Conservation (phyloP, 2,329 filamentous ascomycete genomes). For the Penicillium hesseltinei region DNA sequence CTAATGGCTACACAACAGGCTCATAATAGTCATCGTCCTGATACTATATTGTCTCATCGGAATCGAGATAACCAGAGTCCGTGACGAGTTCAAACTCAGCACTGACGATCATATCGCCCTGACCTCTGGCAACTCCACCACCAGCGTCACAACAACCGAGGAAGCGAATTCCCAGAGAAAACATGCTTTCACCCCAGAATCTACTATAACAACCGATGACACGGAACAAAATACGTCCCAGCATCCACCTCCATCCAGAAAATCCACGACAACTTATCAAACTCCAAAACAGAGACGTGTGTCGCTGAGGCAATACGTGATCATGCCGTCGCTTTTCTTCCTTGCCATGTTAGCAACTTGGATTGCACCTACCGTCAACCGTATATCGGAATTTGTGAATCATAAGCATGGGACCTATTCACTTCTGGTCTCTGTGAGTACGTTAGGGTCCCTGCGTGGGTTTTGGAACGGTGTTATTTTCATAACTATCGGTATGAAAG, state of each 20-base stretch:
- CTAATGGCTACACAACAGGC: slow-evolving; percentile 19
- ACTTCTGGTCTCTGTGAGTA: slow-evolving; percentile 34
- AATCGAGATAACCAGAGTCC: slow-evolving; percentile 33
- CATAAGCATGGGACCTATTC: slow-evolving; percentile 29
- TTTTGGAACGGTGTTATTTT: slow-evolving; percentile 44
- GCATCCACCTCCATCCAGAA: neutral
- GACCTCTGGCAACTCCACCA: slow-evolving; percentile 15
- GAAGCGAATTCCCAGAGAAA: slow-evolving; percentile 5
- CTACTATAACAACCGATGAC: slow-evolving; percentile 9
- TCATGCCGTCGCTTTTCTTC: slow-evolving; percentile 42
- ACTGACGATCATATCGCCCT: slow-evolving; percentile 31
- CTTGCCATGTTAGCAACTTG: slow-evolving; percentile 37
- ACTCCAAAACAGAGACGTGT: slow-evolving; percentile 27
- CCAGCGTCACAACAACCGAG: slow-evolving; percentile 11
- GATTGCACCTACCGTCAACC: slow-evolving; percentile 40
- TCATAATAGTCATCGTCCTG: slow-evolving; percentile 26
- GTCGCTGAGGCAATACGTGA: slow-evolving; percentile 40
- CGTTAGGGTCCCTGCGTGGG: slow-evolving; percentile 37
- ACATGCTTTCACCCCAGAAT: neutral
- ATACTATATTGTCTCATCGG: slow-evolving; percentile 30
- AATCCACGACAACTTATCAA: slow-evolving; percentile 1
- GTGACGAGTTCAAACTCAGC: slow-evolving; percentile 32
- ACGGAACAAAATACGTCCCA: slow-evolving; percentile 4
- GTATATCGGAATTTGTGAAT: slow-evolving; percentile 33
- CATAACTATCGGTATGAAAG: slow-evolving; percentile 39